Evolutionary conservation across 2,329 filamentous ascomycete species (phyloP).

Genomic region (Penicillium sp.): DNA sequence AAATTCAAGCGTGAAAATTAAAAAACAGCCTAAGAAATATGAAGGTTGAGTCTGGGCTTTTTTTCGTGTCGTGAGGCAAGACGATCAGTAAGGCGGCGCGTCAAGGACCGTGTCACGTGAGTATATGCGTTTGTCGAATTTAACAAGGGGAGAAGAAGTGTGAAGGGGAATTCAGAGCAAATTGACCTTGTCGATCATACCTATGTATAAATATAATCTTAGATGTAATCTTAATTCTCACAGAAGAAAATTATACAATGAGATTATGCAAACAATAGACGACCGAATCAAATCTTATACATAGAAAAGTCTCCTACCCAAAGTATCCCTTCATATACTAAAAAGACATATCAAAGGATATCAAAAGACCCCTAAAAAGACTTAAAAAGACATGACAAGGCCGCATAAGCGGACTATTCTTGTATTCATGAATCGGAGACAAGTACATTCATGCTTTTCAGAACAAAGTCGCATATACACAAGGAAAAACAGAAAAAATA

Average conservation of each 20-base stretch:
- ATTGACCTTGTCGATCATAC: background rate
- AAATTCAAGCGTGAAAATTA: background rate
- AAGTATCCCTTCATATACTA: too few relatives aligned
- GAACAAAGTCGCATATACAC: constrained; percentile 18
- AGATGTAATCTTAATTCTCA: background rate
- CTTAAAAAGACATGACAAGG: too few relatives aligned
- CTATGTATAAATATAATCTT: background rate
- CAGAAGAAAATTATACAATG: background rate
- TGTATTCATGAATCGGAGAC: constrained; percentile 10
- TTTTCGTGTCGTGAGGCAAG: constrained; percentile 30
- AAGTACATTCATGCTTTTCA: constrained; percentile 19
- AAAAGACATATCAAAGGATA: too few relatives aligned
- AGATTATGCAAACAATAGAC: constrained; percentile 7
- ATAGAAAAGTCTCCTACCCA: too few relatives aligned
- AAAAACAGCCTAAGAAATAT: background rate
- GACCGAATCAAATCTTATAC: background rate
- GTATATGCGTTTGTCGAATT: constrained; percentile 13
- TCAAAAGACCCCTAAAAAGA: too few relatives aligned
- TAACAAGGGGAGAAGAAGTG: background rate
- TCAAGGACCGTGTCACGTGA: constrained; percentile 34
- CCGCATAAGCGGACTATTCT: too few relatives aligned
- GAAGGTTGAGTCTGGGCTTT: constrained; percentile 8
- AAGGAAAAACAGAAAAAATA: constrained; percentile 6
- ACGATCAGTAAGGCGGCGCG: constrained; percentile 32
- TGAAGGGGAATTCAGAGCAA: background rate